Evolutionary conservation across 805 yeast species (phyloP).

Genomic region (Lachancea meyersii): DNA sequence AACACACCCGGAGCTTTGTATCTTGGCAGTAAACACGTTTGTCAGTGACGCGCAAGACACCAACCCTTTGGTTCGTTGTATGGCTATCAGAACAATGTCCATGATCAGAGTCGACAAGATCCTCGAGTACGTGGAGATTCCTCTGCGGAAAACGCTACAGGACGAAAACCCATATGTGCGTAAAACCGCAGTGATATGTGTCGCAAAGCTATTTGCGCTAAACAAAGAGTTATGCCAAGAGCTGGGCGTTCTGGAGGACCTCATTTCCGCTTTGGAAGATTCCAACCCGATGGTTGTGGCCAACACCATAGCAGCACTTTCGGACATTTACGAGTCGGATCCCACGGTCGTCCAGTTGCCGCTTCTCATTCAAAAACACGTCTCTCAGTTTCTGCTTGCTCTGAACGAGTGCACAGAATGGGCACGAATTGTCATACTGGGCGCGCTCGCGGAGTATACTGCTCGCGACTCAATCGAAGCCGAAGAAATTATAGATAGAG

Average conservation of each 20-base stretch:
- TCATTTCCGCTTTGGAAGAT: constrained; percentile 68
- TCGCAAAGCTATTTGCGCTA: constrained; percentile 87
- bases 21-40: constrained; percentile 94
- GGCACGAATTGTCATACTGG: constrained; percentile 90
- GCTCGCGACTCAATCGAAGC: constrained; percentile 60
- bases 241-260: constrained; percentile 70
- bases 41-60: constrained; percentile 94
- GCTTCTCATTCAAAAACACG: constrained; percentile 32
- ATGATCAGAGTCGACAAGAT: constrained; percentile 93
- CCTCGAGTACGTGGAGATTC: constrained; percentile 90
- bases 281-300: constrained; percentile 97
- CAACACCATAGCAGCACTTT: constrained; percentile 79
- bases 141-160: constrained; percentile 71
- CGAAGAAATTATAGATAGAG: constrained; percentile 78
- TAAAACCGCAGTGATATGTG: constrained; percentile 96
- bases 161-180: constrained; percentile 97
- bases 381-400: constrained; percentile 67
- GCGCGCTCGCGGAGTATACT: constrained; percentile 68
- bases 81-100: constrained; percentile 98
- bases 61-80: constrained; percentile 89
- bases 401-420: constrained; percentile 97
- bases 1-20: constrained; percentile 90
- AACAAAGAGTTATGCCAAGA: constrained; percentile 76
- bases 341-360: constrained; percentile 44
- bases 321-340: constrained; percentile 72